A percentile compares a stretch with the other conserved stretches of the same genome.
These are phyloP conservation scores for Protoeuglena noctilucae DNA, from an alignment of 139 green algal genomes.

Conservation along the genomic window DNA sequence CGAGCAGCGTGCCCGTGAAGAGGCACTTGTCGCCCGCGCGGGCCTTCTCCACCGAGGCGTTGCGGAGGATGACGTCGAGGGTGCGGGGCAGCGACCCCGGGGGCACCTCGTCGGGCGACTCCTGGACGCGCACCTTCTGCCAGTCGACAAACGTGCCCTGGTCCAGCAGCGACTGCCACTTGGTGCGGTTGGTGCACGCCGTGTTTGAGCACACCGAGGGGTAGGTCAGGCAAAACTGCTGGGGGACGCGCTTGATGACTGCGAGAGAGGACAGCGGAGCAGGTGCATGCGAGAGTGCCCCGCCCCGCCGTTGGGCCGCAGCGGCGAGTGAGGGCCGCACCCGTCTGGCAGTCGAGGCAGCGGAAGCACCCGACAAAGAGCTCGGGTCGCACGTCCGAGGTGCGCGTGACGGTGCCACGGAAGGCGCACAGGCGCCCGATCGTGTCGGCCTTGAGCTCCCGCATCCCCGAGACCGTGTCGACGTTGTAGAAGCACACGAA, in stretches of 20 bases:
- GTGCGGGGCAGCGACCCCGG: slow-evolving; percentile 79
- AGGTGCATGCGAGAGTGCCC: too few relatives aligned
- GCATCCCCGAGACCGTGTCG: slow-evolving; percentile 24
- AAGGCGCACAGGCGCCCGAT: slow-evolving; percentile 25
- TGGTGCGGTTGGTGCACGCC: slow-evolving; percentile 74
- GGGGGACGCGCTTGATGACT: slow-evolving; percentile 59
- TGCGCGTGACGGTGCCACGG: slow-evolving; percentile 80
- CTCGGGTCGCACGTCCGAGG: slow-evolving; percentile 86
- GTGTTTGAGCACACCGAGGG: slow-evolving; percentile 74
- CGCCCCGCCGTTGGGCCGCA: too few relatives aligned
- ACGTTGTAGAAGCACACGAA: slow-evolving; percentile 69
- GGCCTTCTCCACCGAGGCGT: slow-evolving; percentile 78
- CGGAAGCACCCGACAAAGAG: slow-evolving; percentile 79
- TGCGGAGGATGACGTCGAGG: slow-evolving; percentile 88
- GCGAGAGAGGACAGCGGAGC: too few relatives aligned
- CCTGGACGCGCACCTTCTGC: slow-evolving; percentile 92
- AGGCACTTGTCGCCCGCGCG: slow-evolving; percentile 84
- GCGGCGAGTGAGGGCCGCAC: too few relatives aligned
- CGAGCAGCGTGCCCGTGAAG: slow-evolving; percentile 84
- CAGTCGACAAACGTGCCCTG: slow-evolving; percentile 93
- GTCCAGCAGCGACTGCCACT: slow-evolving; percentile 68
- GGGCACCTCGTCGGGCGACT: slow-evolving; percentile 73
- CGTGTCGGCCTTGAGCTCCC: slow-evolving; percentile 17
- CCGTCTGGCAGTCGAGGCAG: slow-evolving; percentile 64
- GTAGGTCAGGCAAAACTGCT: slow-evolving; percentile 94